These are phyloP conservation scores for Pseudocercospora vitis DNA, from an alignment of 2,329 filamentous ascomycete genomes.

Conservation along the genomic window DNA sequence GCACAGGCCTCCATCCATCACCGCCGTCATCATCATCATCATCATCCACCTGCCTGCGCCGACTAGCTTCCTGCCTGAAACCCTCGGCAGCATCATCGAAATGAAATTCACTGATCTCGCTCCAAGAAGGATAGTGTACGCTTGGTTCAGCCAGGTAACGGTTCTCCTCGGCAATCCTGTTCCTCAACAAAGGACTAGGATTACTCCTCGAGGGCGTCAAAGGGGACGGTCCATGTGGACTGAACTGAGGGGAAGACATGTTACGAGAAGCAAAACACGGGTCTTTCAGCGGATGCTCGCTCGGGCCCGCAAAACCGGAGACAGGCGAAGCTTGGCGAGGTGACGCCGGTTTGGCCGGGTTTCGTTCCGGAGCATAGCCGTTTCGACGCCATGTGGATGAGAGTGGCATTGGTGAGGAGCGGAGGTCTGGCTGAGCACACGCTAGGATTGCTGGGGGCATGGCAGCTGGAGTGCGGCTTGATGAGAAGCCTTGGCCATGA, in stretches of 20 bases:
- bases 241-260: background rate
- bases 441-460: background rate
- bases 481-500: background rate
- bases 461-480: background rate
- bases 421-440: background rate
- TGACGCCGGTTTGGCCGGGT: background rate
- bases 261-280: too few relatives aligned
- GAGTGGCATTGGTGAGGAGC: background rate
- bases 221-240: background rate
- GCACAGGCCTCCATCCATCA: background rate
- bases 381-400: background rate
- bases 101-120: conserved; percentile 1
- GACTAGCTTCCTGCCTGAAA: too few relatives aligned
- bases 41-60: too few relatives aligned
- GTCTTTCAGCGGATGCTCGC: too few relatives aligned
- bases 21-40: background rate
- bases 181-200: conserved; percentile 2
- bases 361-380: background rate
- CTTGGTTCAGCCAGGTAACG: background rate
- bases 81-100: too few relatives aligned
- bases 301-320: too few relatives aligned
- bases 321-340: too few relatives aligned
- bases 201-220: background rate
- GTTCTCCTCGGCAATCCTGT: conserved; percentile 1
- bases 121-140: conserved; percentile 5